Base-by-base conservation (phyloP, 106 monocot genomes). In the Apostasia shenzhenica region DNA sequence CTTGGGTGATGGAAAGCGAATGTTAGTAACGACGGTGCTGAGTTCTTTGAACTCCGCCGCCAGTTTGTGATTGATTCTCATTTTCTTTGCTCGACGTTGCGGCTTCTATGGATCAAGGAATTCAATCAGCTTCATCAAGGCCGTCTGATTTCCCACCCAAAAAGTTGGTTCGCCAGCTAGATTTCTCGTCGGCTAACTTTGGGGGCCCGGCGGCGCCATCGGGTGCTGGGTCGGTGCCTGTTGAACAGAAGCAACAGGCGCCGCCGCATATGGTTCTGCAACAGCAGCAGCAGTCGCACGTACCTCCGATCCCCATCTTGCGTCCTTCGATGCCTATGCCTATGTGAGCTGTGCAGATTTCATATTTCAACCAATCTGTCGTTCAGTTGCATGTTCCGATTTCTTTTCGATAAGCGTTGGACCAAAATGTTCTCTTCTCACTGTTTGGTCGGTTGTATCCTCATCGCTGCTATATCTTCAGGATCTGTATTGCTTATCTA, bases 131-230 rank as follows among this genome's bases (percentile, higher is more conserved):
- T 65, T 69, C 80, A 26, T 48, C 72, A 59, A 63, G 54, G 70
- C 77, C 72, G 58, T 75, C 59, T 11, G 81, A 81, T 81, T 78
- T 85, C 54, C 82, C 79, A 14, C 66, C 73, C 5, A 86, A 73
- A 65, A 86, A 86, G 79, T 79, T 86, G n/a, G 74, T 77, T 0
- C 61, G 86, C 11, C 86, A 86, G 61, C 86, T 86, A 5, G 86
- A 86, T 72, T 86, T 86, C 78, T 80, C 82, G 43, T 66, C 86
- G 2, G 67, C 79, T n/a, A 54, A 72, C 44, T 72, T 46, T 46
- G 64, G 49, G 2, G 67, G 71, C n/a, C 74, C 69, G 13, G 54
- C 69, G 12, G 50, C 39, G 53, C 52, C 55, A 14, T 1, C 37
- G 10, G 26, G 1, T 48, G 43, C n/a, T 2, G 1, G 48, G 54